These are phyloP conservation scores for Ceratocystiopsis minuta DNA, from an alignment of 2,329 filamentous ascomycete species.

Conservation along the genomic window DNA sequence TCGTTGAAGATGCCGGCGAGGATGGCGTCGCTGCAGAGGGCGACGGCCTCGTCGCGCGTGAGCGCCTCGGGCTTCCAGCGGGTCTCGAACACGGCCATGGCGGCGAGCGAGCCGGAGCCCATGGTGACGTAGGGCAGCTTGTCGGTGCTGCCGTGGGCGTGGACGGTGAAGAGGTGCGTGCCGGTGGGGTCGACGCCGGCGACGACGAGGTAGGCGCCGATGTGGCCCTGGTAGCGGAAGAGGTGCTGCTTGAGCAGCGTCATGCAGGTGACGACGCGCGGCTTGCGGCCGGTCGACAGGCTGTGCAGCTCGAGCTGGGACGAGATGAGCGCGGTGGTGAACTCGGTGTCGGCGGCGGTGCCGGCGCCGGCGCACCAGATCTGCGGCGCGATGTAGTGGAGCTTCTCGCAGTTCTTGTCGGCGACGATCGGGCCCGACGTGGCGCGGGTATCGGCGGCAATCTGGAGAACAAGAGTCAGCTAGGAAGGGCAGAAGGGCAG, in stretches of 20 bases:
- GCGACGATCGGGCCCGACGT: slow-evolving; percentile 96
- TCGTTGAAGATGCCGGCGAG: slow-evolving; percentile 98
- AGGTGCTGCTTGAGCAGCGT: slow-evolving; percentile 98
- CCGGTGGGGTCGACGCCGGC: slow-evolving; percentile 94
- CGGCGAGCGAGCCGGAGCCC: slow-evolving; percentile 87
- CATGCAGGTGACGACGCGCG: slow-evolving; percentile 97
- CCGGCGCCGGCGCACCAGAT: slow-evolving; percentile 99
- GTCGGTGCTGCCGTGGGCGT: slow-evolving; percentile 94
- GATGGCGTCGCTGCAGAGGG: slow-evolving; percentile 72
- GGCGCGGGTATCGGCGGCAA: slow-evolving; percentile 93
- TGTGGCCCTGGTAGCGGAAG: slow-evolving; percentile 94
- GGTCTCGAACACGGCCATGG: slow-evolving; percentile 96
- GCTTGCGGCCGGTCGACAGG: slow-evolving; percentile 88
- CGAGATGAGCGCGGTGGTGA: slow-evolving; percentile 95
- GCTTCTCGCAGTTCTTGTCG: slow-evolving; percentile 99
- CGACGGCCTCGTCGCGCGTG: slow-evolving; percentile 63
- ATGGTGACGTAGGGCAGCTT: slow-evolving; percentile 99
- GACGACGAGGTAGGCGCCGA: slow-evolving; percentile 93
- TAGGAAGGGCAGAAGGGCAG: neutral
- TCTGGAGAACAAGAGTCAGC: slow-evolving; percentile 30
- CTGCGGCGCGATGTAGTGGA: slow-evolving; percentile 95
- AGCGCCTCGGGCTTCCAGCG: slow-evolving; percentile 64
- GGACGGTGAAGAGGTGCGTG: slow-evolving; percentile 89
- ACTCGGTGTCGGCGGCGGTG: slow-evolving; percentile 95
- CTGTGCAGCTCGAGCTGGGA: slow-evolving; percentile 96